Conservation (phyloP, 306 rosid species). For the Notholithocarpus densiflorus region DNA sequence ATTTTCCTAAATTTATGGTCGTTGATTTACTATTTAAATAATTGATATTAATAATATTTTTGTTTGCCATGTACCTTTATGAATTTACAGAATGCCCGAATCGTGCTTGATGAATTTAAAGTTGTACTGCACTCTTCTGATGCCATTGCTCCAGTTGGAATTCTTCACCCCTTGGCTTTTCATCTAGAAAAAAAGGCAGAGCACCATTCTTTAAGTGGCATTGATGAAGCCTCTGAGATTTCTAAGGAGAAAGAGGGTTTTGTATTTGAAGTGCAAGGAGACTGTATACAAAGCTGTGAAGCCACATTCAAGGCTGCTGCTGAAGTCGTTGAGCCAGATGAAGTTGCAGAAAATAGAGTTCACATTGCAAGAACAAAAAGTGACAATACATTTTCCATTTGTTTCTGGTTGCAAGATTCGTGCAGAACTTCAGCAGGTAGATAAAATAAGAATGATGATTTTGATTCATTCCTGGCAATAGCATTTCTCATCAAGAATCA, state of each 20-base stretch:
- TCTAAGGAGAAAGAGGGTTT: constrained; percentile 40
- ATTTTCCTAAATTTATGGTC: background rate
- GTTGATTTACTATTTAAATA: background rate
- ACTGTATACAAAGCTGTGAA: constrained; percentile 38
- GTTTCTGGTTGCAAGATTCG: constrained; percentile 84
- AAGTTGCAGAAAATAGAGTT: constrained; percentile 45
- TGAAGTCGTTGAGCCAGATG: constrained; percentile 25
- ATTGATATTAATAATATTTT: constrained; percentile 6
- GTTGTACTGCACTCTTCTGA: constrained; percentile 82
- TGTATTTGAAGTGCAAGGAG: constrained; percentile 65
- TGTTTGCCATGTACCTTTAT: constrained; percentile 13
- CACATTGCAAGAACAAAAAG: constrained; percentile 64
- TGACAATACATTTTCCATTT: constrained; percentile 55
- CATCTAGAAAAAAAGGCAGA: constrained; percentile 78
- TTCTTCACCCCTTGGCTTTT: constrained; percentile 82
- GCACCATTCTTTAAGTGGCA: constrained; percentile 22
- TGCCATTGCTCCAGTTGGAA: constrained; percentile 87
- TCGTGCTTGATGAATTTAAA: constrained; percentile 74
- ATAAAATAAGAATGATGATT: constrained; percentile 25
- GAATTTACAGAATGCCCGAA: constrained; percentile 67
- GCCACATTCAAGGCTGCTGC: constrained; percentile 38
- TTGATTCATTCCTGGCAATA: constrained; percentile 5
- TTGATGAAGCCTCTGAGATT: constrained; percentile 31
- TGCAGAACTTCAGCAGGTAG: constrained; percentile 41
- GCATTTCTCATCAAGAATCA: background rate